phyloP scores from a whole-genome alignment of 2,329 filamentous ascomycete genomes.

The Trichoderma sp. region DNA sequence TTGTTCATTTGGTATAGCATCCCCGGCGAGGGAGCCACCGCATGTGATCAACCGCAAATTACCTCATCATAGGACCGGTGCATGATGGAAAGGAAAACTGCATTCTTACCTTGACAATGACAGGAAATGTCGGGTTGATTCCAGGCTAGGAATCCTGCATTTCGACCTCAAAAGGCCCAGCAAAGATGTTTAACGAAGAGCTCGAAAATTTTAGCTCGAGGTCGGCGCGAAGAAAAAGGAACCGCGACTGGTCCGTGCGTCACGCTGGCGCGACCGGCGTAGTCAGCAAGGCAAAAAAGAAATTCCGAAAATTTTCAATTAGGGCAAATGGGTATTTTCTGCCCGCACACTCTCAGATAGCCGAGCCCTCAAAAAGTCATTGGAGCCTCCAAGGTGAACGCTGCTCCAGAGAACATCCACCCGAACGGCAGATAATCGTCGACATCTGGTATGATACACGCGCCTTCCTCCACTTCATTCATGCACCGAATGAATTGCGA shows the following conservation, averaged over 20 bases:
- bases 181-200: constrained; percentile 6
- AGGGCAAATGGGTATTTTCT: constrained; percentile 43
- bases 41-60: constrained; percentile 98
- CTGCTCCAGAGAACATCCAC: constrained; percentile 38
- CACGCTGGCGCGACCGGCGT: not conserved
- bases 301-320: constrained; percentile 35
- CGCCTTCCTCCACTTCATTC: constrained; percentile 26
- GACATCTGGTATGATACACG: constrained; percentile 39
- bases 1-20: constrained; percentile 69
- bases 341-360: constrained; percentile 38
- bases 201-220: constrained; percentile 14
- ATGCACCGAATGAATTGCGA: constrained; percentile 21
- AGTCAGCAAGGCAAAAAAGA: constrained; percentile 28
- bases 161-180: not conserved
- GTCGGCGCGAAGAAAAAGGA: constrained; percentile 5
- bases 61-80: constrained; percentile 67
- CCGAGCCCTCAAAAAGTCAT: constrained; percentile 42
- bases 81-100: constrained; percentile 16
- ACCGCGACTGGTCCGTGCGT: constrained; percentile 21
- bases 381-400: constrained; percentile 37
- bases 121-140: not conserved
- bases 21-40: constrained; percentile 88
- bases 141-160: not conserved
- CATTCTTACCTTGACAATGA: constrained; percentile 29
- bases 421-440: constrained; percentile 38